Evolutionary conservation across 768 basidiomycete species (phyloP).

Genomic region (Thelephora ganbajun): DNA sequence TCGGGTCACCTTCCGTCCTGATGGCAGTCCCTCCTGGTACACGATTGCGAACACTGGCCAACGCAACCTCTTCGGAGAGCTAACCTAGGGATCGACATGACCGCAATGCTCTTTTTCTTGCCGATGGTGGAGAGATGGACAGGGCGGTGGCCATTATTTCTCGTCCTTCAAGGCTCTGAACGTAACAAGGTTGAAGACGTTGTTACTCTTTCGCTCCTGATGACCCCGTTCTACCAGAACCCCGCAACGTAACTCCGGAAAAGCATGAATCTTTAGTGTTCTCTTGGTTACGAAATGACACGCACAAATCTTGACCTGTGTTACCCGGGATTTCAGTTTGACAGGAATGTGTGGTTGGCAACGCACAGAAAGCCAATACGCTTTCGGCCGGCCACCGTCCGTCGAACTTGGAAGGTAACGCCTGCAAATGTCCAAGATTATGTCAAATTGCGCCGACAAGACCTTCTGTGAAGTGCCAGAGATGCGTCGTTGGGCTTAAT

Average conservation of each 20-base stretch:
- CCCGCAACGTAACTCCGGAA: not conserved
- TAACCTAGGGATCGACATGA: not conserved
- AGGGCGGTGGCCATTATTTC: not conserved
- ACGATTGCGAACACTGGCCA: not conserved
- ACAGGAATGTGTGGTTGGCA: not conserved
- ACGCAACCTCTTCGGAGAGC: not conserved
- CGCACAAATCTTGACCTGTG: conserved; percentile 3
- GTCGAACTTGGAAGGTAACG: not conserved
- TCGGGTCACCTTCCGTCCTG: not conserved
- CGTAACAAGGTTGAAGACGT: not conserved
- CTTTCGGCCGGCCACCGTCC: not conserved
- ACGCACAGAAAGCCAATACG: not conserved
- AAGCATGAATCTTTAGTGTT: not conserved
- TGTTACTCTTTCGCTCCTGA: not conserved
- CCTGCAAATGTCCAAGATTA: not conserved
- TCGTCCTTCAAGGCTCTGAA: not conserved
- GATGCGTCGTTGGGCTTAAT: conserved; percentile 1
- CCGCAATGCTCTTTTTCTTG: not conserved
- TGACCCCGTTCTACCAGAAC: not conserved
- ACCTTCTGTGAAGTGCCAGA: not conserved
- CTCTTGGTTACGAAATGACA: not conserved
- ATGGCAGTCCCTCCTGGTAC: not conserved
- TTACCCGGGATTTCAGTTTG: not conserved
- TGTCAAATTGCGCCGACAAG: not conserved
- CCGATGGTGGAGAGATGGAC: not conserved